Conservation (phyloP, 2,329 filamentous ascomycete genomes). For the Claviceps citrina region DNA sequence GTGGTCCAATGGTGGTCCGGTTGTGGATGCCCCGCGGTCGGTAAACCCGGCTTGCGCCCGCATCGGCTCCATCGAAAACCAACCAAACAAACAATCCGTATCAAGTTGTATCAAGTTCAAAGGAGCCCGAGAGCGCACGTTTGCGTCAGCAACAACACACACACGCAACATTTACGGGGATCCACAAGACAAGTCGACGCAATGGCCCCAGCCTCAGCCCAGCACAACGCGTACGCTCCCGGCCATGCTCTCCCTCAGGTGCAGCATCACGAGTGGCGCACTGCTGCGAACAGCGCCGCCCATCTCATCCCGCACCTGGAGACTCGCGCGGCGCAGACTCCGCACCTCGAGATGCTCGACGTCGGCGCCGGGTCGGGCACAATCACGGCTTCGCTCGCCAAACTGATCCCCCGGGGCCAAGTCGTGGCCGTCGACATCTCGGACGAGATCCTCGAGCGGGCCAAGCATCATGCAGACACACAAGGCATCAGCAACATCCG, state of each 20-base stretch:
- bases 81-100: no score
- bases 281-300: constrained; percentile 26
- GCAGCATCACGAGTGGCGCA: constrained; percentile 23
- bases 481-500: constrained; percentile 13
- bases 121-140: no score
- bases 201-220: constrained; percentile 10
- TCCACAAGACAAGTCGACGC: not conserved
- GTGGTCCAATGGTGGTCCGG: not conserved
- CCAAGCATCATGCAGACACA: constrained; percentile 11
- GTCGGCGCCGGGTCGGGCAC: constrained; percentile 34
- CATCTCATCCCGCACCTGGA: constrained; percentile 27
- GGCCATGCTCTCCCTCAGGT: constrained; percentile 13
- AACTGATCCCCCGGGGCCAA: constrained; percentile 23
- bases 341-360: constrained; percentile 26
- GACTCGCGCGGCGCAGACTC: constrained; percentile 11
- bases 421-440: constrained; percentile 19
- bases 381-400: constrained; percentile 29
- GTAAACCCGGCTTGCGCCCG: not conserved
- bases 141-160: no score
- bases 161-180: no score
- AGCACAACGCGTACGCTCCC: constrained; percentile 14
- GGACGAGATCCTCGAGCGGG: constrained; percentile 16
- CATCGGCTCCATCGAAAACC: not conserved
- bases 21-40: no score
- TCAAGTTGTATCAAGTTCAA: no score